Conservation (phyloP, 257 asterid species). For the Oldenlandia corymbosa region DNA sequence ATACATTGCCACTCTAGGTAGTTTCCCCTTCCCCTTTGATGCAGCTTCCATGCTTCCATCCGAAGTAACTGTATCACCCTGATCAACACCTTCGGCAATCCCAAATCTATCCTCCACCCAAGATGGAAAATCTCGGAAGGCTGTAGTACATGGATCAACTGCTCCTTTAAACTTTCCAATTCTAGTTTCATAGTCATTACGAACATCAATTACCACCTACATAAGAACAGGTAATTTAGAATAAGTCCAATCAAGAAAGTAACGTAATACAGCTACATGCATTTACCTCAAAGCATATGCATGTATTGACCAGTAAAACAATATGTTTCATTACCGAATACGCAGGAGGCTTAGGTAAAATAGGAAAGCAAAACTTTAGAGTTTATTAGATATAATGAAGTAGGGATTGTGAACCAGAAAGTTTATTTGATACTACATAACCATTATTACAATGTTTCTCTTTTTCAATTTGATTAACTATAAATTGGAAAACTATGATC, state of each 20-base stretch:
- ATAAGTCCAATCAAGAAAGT: background rate
- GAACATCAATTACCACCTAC: slow-evolving; percentile 92
- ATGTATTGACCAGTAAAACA: background rate
- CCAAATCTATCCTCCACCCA: slow-evolving; percentile 73
- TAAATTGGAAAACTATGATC: background rate
- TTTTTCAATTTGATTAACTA: no score
- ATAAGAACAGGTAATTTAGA: background rate
- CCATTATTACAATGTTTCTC: no score
- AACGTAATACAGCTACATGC: background rate
- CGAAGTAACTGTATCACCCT: slow-evolving; percentile 25
- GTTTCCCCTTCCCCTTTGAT: slow-evolving; percentile 44
- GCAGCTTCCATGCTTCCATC: slow-evolving; percentile 28
- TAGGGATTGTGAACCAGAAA: background rate
- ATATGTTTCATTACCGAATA: background rate
- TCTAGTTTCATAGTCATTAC: slow-evolving; percentile 95
- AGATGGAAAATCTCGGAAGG: slow-evolving; percentile 82
- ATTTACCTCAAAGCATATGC: background rate
- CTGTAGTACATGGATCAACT: slow-evolving; percentile 87
- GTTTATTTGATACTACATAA: no score
- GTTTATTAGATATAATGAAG: background rate
- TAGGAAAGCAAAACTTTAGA: background rate
- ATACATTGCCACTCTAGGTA: slow-evolving; percentile 89
- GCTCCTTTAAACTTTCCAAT: slow-evolving; percentile 91
- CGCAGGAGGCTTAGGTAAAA: no score
- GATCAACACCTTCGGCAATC: slow-evolving; percentile 29